Conservation (phyloP, 805 yeast species). For the Diddensiella santjacobensis region DNA sequence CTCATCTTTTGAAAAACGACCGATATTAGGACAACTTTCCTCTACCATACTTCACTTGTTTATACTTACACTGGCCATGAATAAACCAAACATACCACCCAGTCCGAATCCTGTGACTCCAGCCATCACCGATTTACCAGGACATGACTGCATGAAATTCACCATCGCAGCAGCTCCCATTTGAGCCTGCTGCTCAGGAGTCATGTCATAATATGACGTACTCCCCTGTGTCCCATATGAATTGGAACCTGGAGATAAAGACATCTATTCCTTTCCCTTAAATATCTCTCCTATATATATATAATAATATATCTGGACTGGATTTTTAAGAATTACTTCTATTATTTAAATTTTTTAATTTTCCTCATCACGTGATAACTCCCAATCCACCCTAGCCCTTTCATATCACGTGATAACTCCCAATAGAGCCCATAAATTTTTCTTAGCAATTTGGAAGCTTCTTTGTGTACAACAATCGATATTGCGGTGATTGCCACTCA, state of each 20-base stretch:
- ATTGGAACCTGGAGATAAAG: not conserved
- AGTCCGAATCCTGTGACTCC: conserved; percentile 92
- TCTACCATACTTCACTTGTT: not conserved
- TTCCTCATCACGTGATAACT: not conserved
- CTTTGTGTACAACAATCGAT: too few relatives aligned
- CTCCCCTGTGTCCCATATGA: not conserved
- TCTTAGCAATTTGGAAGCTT: not conserved
- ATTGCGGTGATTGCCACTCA: too few relatives aligned
- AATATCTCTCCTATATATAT: not conserved
- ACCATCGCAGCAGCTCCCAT: conserved; percentile 82
- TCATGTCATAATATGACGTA: conserved; percentile 58
- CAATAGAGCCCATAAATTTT: not conserved
- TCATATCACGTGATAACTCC: not conserved
- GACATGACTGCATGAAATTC: conserved; percentile 84
- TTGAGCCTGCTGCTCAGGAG: conserved; percentile 90
- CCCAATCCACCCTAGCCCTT: not conserved
- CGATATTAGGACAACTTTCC: too few relatives aligned
- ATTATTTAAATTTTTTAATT: not conserved
- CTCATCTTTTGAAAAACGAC: conserved; percentile 48
- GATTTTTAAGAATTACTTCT: not conserved
- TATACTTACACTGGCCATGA: conserved; percentile 55
- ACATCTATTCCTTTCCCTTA: not conserved
- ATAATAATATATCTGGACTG: not conserved
- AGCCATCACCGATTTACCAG: conserved; percentile 86
- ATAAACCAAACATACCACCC: conserved; percentile 93